A percentile compares a stretch with the other conserved stretches of the same genome.
These are phyloP conservation scores for Mortierella sp. DNA, from an alignment of 371 early-diverging fungal species.

Conservation along the genomic window DNA sequence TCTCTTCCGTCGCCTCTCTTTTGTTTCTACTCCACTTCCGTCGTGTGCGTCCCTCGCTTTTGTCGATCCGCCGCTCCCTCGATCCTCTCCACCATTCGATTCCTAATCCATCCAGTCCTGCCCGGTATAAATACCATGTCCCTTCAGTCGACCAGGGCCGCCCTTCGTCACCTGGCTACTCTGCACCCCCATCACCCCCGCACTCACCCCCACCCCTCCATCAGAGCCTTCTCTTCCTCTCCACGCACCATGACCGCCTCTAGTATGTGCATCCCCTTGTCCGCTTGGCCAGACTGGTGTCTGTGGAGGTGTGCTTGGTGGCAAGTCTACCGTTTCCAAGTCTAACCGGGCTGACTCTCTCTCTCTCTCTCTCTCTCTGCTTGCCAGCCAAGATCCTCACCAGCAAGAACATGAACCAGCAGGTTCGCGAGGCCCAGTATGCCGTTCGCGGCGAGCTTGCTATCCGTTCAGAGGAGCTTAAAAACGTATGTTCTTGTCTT, in stretches of 20 bases:
- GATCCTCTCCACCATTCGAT: not conserved
- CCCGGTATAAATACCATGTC: conserved; percentile 39
- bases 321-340: not conserved
- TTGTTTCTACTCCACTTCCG: no score
- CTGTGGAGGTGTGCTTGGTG: no score
- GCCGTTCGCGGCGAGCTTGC: conserved; percentile 97
- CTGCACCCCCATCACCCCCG: conserved; percentile 9
- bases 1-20: no score
- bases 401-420: conserved; percentile 77
- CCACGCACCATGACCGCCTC: conserved; percentile 39
- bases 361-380: not conserved
- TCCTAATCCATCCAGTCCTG: not conserved
- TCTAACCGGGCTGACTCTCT: not conserved
- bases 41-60: no score
- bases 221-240: conserved; percentile 31
- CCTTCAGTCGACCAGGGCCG: conserved; percentile 27
- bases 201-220: conserved; percentile 1
- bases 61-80: no score
- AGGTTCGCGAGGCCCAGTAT: conserved; percentile 85
- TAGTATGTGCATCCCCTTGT: not conserved
- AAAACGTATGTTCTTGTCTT: conserved; percentile 60
- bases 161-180: conserved; percentile 25
- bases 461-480: conserved; percentile 91
- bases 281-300: not conserved
- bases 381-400: conserved; percentile 67